Evolutionary conservation across 2,329 filamentous ascomycete species (phyloP).

Genomic region (Fusarium nanum): DNA sequence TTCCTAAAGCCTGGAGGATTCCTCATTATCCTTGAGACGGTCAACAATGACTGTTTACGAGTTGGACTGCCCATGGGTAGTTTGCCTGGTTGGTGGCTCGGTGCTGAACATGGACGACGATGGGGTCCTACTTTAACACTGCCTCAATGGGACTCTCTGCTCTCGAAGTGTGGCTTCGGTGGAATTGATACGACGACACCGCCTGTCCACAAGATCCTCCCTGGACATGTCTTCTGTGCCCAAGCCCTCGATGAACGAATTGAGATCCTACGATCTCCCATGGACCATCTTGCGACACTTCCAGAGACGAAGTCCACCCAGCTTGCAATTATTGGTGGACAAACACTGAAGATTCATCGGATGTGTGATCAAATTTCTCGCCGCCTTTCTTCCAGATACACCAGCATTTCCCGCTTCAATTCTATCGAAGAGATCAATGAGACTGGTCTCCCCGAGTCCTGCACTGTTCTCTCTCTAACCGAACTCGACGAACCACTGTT

Average conservation of each 20-base stretch:
- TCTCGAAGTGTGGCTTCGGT: neutral
- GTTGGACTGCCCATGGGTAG: constrained; percentile 6
- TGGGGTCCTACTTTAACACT: neutral
- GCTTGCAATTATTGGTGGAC: too few relatives aligned
- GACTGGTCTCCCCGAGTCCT: too few relatives aligned
- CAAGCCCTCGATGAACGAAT: constrained; percentile 3
- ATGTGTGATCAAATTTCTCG: too few relatives aligned
- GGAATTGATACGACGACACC: constrained; percentile 2
- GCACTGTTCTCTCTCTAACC: neutral
- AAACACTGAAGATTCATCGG: too few relatives aligned
- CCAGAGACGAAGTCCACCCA: too few relatives aligned
- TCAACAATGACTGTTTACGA: neutral
- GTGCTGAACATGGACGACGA: constrained; percentile 5
- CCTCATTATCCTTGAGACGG: constrained; percentile 3
- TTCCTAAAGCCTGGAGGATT: neutral
- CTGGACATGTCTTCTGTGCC: neutral
- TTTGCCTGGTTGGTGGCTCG: constrained; percentile 18
- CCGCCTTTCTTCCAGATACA: too few relatives aligned
- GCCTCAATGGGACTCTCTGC: constrained; percentile 10
- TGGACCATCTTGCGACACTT: neutral
- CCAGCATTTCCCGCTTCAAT: too few relatives aligned
- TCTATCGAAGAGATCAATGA: too few relatives aligned
- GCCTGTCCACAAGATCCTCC: neutral
- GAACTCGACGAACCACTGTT: neutral
- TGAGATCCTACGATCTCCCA: neutral